Evolutionary conservation across 805 yeast genomes (phyloP), one percentile per base, ranked within the genome.

Genomic region (Zygosaccharomyces rouxii): DNA sequence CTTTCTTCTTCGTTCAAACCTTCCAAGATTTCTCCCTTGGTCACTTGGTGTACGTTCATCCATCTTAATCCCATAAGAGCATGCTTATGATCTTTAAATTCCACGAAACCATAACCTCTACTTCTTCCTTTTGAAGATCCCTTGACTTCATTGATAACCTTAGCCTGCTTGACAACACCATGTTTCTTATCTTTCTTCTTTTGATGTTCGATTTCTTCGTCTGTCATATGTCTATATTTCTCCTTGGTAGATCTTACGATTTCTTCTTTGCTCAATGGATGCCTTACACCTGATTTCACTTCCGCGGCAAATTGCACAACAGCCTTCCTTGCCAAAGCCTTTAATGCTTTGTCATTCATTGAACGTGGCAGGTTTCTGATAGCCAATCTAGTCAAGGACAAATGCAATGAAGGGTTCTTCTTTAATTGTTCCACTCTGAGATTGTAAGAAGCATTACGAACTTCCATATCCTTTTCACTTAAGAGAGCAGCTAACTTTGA

Each of bases 31-130:
- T 90, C 97, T 7, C 76, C 80, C 29, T 67, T 68, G 0, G 87
- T 71, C 5, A 94, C 96, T 61, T 80, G 84, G 64, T 92, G 97
- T 6, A 96, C 96, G 67, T 94, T 94, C 66, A 94, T 76, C 96
- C 97, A 94, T 74, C 99, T 81, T 48, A 94, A 78, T 2, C 95
- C 97, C 97, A 89, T 90, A 56, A 94, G 76, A 0, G 99, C 98
- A 54, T 84, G 67, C 68, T 85, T 86, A 68, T 94, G 99, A 68
- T 90, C 96, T 69, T 89, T 82, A 68, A 77, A 89, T 70, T 94
- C 98, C 39, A 94, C 69, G 75, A 94, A 92, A 54, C 99, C 99
- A 62, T 92, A 94, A 52, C 99, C 99, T 74, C 97, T 84, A 62
- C 94, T 83, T 68, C 99, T 79, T 48, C 99, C 99, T 25, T 76